Conservation (phyloP, 768 basidiomycete species). For the Rhodotorula paludigena region DNA sequence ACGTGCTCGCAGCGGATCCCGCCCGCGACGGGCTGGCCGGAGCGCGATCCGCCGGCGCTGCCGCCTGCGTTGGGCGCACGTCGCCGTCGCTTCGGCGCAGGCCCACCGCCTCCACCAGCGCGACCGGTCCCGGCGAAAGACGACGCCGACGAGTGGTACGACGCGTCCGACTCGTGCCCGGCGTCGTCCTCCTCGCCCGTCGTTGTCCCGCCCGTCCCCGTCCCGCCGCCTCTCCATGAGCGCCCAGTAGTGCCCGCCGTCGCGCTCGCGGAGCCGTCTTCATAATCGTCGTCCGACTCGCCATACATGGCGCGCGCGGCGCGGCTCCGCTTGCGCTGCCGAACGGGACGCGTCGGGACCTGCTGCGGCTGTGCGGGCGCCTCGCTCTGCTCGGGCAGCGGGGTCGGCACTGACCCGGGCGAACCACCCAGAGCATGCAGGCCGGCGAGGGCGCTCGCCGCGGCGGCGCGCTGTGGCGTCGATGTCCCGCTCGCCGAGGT, state of each 20-base stretch:
- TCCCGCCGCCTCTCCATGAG: no score
- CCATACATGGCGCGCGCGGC: constrained; percentile 64
- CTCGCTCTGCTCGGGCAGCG: no score
- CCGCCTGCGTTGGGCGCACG: background rate
- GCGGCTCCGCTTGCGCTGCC: constrained; percentile 51
- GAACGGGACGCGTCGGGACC: constrained; percentile 47
- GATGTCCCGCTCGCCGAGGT: constrained; percentile 1
- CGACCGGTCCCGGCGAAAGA: background rate
- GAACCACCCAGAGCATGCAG: no score
- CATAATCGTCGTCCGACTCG: constrained; percentile 57
- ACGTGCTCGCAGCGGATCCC: constrained; percentile 28
- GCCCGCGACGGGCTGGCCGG: background rate
- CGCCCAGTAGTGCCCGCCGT: no score
- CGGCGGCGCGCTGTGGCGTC: constrained; percentile 11
- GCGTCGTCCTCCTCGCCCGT: constrained; percentile 20
- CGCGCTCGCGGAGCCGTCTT: constrained; percentile 51
- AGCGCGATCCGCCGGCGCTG: background rate
- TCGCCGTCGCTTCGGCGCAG: constrained; percentile 15
- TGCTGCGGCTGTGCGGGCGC: no score
- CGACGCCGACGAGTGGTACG: constrained; percentile 17
- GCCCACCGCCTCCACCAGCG: background rate
- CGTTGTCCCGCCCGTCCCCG: constrained; percentile 36
- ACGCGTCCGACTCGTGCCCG: constrained; percentile 18
- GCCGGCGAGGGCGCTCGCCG: constrained; percentile 43
- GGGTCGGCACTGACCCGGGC: no score